Conservation (phyloP, 2,329 filamentous ascomycete species). For the Fusarium stilboides region DNA sequence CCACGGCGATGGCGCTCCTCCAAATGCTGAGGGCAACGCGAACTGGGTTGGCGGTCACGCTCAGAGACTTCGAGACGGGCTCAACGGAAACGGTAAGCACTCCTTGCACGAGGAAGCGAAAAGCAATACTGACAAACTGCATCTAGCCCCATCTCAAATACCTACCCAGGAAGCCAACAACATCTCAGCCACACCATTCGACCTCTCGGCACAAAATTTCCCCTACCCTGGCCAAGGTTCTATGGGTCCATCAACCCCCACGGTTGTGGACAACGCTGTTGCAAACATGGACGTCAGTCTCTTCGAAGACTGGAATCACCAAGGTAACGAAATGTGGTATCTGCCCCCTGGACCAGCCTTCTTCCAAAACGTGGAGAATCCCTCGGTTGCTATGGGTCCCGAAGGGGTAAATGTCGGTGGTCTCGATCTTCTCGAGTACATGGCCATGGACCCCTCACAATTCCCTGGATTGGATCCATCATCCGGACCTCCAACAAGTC, state of each 20-base stretch:
- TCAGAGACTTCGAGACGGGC: constrained; percentile 59
- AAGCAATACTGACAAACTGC: constrained; percentile 24
- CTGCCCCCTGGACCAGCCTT: constrained; percentile 74
- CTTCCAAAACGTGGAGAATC: constrained; percentile 75
- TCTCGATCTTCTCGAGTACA: constrained; percentile 76
- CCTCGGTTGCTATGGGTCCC: constrained; percentile 75
- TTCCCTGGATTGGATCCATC: constrained; percentile 56
- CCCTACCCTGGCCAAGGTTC: constrained; percentile 67
- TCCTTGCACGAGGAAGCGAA: background rate
- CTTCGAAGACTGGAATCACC: constrained; percentile 70
- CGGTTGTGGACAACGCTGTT: constrained; percentile 53
- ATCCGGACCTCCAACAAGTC: constrained; percentile 45
- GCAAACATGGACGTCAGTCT: constrained; percentile 58
- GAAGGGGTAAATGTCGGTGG: constrained; percentile 78
- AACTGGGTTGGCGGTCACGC: constrained; percentile 58
- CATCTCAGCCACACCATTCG: constrained; percentile 76
- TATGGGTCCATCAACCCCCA: constrained; percentile 67
- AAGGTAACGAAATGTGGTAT: constrained; percentile 77
- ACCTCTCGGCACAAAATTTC: constrained; percentile 69
- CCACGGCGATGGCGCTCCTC: constrained; percentile 48
- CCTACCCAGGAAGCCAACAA: constrained; percentile 60
- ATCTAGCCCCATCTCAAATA: constrained; percentile 55
- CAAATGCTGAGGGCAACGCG: constrained; percentile 45
- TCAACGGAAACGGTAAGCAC: constrained; percentile 57
- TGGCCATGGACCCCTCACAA: constrained; percentile 71